These are phyloP conservation scores for Microstegium vimineum DNA, from an alignment of 176 grass and related monocot species.

Conservation along the genomic window DNA sequence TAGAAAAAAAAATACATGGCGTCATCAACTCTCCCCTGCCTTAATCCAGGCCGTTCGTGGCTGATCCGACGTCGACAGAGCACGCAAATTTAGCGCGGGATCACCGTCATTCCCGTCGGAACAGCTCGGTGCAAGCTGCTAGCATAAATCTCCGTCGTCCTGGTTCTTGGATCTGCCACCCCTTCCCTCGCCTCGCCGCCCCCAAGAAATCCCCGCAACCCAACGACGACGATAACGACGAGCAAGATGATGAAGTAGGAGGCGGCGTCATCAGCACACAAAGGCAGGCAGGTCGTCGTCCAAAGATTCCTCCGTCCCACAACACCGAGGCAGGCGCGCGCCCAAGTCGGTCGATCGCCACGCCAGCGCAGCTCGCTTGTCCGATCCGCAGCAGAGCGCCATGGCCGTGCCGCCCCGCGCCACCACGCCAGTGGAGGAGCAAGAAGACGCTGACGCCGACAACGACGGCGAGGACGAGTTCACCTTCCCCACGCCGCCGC, in stretches of 20 bases:
- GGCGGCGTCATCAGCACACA: conserved; percentile 12
- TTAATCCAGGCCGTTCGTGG: not conserved
- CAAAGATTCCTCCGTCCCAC: not conserved
- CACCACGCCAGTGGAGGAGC: not conserved
- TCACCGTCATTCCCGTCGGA: not conserved
- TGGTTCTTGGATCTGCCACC: not conserved
- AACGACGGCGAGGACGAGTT: conserved; percentile 18
- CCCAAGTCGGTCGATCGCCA: too few species aligned
- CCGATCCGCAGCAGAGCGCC: not conserved
- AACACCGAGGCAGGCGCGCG: not conserved
- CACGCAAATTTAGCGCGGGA: not conserved
- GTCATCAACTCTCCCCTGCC: not conserved
- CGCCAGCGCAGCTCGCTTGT: too few species aligned
- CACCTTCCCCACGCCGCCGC: conserved; percentile 41
- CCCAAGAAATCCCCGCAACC: not conserved
- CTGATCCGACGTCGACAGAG: not conserved
- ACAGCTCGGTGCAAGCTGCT: not conserved
- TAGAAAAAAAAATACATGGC: not conserved
- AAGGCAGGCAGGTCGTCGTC: not conserved
- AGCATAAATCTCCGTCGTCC: not conserved
- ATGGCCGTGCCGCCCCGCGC: conserved; percentile 5
- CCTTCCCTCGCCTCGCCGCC: too few species aligned
- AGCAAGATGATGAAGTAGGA: not conserved
- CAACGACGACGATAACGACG: not conserved
- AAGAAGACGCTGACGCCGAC: not conserved